These are phyloP conservation scores for Madurella mycetomatis DNA, from an alignment of 2,329 filamentous ascomycete species.

Conservation along the genomic window DNA sequence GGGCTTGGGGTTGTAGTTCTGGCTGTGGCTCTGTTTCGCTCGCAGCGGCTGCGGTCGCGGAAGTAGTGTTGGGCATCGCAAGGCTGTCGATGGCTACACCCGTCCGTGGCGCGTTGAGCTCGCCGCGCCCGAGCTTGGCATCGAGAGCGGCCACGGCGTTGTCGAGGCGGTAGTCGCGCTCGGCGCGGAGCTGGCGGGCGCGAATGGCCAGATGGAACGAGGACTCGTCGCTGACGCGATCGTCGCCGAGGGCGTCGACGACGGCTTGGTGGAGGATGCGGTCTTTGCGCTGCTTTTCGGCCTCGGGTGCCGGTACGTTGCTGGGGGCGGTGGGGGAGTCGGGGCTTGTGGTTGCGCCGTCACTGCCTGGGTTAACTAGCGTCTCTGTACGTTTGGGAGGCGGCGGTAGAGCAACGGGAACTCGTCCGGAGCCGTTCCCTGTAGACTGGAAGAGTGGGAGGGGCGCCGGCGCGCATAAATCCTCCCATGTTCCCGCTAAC, in stretches of 20 bases:
- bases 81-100: neutral
- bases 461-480: conserved; percentile 59
- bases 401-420: conserved; percentile 4
- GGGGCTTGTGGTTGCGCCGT: neutral
- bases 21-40: neutral
- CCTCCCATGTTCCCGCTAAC: conserved; percentile 63
- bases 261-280: conserved; percentile 61
- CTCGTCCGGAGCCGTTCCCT: conserved; percentile 3
- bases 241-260: conserved; percentile 62
- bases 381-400: conserved; percentile 28
- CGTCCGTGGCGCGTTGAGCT: conserved; percentile 14
- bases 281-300: conserved; percentile 54
- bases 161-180: conserved; percentile 44
- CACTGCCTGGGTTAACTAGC: conserved; percentile 26
- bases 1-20: neutral
- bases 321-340: neutral
- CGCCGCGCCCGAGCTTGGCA: conserved; percentile 30
- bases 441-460: conserved; percentile 36
- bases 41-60: neutral
- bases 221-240: conserved; percentile 63
- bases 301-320: conserved; percentile 23
- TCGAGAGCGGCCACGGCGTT: conserved; percentile 20
- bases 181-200: conserved; percentile 54
- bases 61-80: neutral
- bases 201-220: conserved; percentile 60